Evolutionary conservation across 345 rosid species (phyloP).

Genomic region (Eucalyptus tenuipes): DNA sequence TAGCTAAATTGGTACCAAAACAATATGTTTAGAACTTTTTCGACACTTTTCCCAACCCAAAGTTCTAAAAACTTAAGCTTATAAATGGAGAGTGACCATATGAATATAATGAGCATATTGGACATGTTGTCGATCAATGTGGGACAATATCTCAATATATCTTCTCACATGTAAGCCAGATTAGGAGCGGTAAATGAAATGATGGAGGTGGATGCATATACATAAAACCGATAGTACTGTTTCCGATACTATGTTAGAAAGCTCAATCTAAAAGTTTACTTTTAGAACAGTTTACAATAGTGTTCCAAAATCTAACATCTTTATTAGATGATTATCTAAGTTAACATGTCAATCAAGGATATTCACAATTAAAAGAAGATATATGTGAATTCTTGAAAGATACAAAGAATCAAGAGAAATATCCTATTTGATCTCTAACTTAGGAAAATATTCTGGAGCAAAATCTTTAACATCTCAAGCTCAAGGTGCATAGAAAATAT

Average conservation of each 20-base stretch:
- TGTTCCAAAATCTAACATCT: neutral
- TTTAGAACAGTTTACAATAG: neutral
- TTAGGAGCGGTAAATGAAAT: rapidly evolving
- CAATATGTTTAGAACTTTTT: neutral
- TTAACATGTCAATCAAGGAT: too few species aligned
- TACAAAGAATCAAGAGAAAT: too few species aligned
- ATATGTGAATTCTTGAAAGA: too few species aligned
- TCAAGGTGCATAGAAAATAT: too few species aligned
- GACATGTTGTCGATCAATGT: neutral
- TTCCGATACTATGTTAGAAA: neutral
- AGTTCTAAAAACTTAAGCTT: too few species aligned
- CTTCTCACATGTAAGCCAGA: neutral
- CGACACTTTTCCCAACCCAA: neutral
- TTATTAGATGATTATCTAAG: too few species aligned
- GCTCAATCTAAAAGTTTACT: neutral
- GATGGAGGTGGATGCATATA: neutral
- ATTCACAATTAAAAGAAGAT: too few species aligned
- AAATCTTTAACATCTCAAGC: too few species aligned
- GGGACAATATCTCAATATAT: neutral
- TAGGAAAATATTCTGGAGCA: too few species aligned
- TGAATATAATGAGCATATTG: neutral
- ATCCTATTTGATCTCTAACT: too few species aligned
- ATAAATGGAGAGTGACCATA: neutral
- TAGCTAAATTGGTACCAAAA: neutral
- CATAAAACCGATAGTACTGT: too few species aligned